Conservation (phyloP, 2,329 filamentous ascomycete genomes). For the Ophidiomyces ophidiicola region DNA sequence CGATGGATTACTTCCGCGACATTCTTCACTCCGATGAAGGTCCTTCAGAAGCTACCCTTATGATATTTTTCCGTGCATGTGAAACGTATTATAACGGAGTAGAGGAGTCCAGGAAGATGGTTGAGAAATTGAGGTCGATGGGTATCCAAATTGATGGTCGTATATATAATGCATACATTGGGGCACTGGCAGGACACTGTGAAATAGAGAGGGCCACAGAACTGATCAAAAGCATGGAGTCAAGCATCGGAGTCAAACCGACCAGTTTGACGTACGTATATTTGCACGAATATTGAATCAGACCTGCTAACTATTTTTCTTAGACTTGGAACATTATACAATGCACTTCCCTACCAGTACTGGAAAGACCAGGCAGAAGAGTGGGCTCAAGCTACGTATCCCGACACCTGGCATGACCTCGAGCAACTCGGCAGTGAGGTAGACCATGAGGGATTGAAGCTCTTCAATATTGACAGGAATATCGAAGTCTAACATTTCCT, state of each 20-base stretch:
- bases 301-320: background rate
- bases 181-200: slow-evolving; percentile 61
- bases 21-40: slow-evolving; percentile 78
- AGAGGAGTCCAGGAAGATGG: slow-evolving; percentile 42
- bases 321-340: slow-evolving; percentile 65
- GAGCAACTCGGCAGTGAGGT: slow-evolving; percentile 28
- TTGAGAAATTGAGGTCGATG: slow-evolving; percentile 49
- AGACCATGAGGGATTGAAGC: slow-evolving; percentile 13
- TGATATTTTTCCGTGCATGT: slow-evolving; percentile 69
- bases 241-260: slow-evolving; percentile 54
- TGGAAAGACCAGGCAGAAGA: slow-evolving; percentile 58
- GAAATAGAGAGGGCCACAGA: slow-evolving; percentile 55
- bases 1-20: slow-evolving; percentile 69
- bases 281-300: too few relatives aligned
- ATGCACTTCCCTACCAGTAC: slow-evolving; percentile 53
- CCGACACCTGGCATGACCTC: slow-evolving; percentile 56
- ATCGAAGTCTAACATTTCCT: slow-evolving; percentile 8
- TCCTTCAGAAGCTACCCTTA: slow-evolving; percentile 67
- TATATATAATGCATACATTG: slow-evolving; percentile 66
- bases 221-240: slow-evolving; percentile 55
- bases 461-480: slow-evolving; percentile 14
- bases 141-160: slow-evolving; percentile 63
- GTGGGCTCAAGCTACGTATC: slow-evolving; percentile 60
- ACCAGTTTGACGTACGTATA: slow-evolving; percentile 56
- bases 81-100: slow-evolving; percentile 42